These are phyloP conservation scores for Eragrostis nindensis DNA, from an alignment of 176 grass and related monocot genomes.

Conservation along the genomic window DNA sequence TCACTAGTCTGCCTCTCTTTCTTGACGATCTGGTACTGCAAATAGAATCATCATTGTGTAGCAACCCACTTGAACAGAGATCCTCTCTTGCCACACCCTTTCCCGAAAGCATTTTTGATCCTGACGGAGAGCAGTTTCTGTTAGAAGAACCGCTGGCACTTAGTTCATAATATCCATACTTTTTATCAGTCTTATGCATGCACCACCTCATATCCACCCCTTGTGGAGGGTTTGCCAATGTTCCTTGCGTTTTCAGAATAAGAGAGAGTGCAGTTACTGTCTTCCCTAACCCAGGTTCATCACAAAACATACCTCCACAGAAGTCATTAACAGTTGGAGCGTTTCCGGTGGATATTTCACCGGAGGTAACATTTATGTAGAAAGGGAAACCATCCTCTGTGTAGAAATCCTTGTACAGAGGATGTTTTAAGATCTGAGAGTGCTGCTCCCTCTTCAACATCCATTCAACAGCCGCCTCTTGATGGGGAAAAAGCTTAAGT, in stretches of 20 bases:
- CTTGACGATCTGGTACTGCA: slow-evolving; percentile 53
- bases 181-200: slow-evolving; percentile 74
- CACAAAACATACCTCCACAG: slow-evolving; percentile 93
- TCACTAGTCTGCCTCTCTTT: slow-evolving; percentile 56
- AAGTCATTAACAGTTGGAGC: slow-evolving; percentile 76
- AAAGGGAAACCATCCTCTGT: slow-evolving; percentile 83
- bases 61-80: slow-evolving; percentile 35
- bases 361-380: slow-evolving; percentile 79
- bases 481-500: slow-evolving; percentile 94
- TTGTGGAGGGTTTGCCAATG: slow-evolving; percentile 65
- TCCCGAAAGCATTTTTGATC: slow-evolving; percentile 43
- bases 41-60: slow-evolving; percentile 26
- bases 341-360: slow-evolving; percentile 60
- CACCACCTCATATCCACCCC: slow-evolving; percentile 83
- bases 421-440: slow-evolving; percentile 51
- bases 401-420: slow-evolving; percentile 76
- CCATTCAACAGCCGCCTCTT: slow-evolving; percentile 93
- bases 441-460: slow-evolving; percentile 78
- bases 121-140: slow-evolving; percentile 34
- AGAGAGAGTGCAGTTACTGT: slow-evolving; percentile 93
- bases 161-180: slow-evolving; percentile 90
- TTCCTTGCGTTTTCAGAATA: slow-evolving; percentile 96
- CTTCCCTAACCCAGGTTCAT: slow-evolving; percentile 98
- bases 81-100: slow-evolving; percentile 37
- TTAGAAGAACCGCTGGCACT: slow-evolving; percentile 43